phyloP scores from a whole-genome alignment of 345 rosid species.

The Eucalyptus sideroxylon region DNA sequence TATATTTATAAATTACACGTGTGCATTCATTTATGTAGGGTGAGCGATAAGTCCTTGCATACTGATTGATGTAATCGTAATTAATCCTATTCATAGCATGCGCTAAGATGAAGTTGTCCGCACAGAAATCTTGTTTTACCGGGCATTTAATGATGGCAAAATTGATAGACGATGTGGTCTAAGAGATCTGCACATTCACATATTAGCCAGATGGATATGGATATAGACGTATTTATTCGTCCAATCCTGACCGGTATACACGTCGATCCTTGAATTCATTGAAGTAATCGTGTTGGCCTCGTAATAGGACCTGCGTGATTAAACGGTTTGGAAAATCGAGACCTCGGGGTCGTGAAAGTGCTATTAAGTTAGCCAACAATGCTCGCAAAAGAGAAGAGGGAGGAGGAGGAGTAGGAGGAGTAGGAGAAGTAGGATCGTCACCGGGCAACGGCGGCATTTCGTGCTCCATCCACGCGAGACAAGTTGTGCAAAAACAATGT shows the following conservation, averaged over 20 bases:
- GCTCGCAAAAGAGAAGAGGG: not conserved
- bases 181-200: not conserved
- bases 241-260: rapidly evolving
- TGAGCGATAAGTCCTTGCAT: not conserved
- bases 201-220: not conserved
- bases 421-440: no score
- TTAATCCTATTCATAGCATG: not conserved
- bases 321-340: not conserved
- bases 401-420: no score
- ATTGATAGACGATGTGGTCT: not conserved
- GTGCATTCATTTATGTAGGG: not conserved
- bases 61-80: not conserved
- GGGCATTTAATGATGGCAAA: not conserved
- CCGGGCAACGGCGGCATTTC: not conserved
- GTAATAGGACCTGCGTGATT: no score
- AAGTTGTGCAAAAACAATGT: not conserved
- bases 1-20: no score
- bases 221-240: not conserved
- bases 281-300: not conserved
- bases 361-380: not conserved
- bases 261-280: no score
- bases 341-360: not conserved
- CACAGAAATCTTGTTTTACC: not conserved
- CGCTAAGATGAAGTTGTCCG: not conserved
- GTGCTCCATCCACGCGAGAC: not conserved